Base-by-base conservation (phyloP, 768 basidiomycete species). In the Kwoniella shandongensis region DNA sequence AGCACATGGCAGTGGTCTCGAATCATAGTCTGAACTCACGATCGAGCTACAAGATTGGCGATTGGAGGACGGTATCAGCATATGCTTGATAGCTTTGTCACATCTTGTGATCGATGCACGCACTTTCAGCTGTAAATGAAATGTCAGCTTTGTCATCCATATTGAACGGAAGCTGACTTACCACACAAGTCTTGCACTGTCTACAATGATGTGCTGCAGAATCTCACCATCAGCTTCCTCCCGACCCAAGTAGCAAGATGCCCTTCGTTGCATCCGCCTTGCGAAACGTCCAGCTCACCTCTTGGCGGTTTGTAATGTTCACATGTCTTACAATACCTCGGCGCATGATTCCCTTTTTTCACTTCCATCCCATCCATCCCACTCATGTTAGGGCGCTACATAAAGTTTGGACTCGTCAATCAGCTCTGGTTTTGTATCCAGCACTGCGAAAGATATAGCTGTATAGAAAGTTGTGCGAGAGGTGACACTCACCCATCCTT, bases 251-350 rank as follows among this genome's bases (percentile, higher is more conserved):
- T n/a, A n/a, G n/a, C 2, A 10, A 8, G 26, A 25, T 29, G 15
- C 1, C 10, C 11, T 26, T 10, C 42, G 27, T 23, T 18, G 35
- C 26, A 1, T 7, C 35, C 10, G n/a, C 17, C 13, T 12, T 32
- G 32, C 7, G 7, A 32, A 6, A 6, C 7, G 13, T 32, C 13
- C 6, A 32, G 32, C 68, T 47, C 45, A 73, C 71, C 58, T 56
- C 91, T 80, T 20, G 89, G 88, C 29, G 90, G 89, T 69, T 93
- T 97, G 76, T 86, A 90, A 57, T 80, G 81, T 60, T 86, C 81
- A 76, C 96, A 99, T 59, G 84, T 86, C 53, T 90, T 83, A 77
- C 96, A 99, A 71, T 84, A 90, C 22, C 96, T 81, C 17, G 91
- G 91, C 0, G 80, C 79, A 2, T 90, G 88, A 0, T 88, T 92